Evolutionary conservation across 805 yeast genomes (phyloP), one percentile per base, ranked within the genome.

Genomic region (Monosporozyma aquatica): DNA sequence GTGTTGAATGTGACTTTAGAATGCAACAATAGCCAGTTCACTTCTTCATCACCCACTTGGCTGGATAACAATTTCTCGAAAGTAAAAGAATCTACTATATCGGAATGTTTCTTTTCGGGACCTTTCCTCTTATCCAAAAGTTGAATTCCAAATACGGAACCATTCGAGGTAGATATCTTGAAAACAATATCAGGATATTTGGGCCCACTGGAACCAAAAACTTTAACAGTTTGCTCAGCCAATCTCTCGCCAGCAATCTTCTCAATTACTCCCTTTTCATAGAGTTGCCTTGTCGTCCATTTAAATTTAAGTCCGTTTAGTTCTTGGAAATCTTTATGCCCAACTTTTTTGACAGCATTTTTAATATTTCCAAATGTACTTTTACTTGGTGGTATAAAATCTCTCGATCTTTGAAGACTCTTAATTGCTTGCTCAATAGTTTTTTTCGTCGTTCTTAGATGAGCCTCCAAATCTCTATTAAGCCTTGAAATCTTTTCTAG

Each of bases 221-320:
- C 65, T 22, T 62, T 65, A 1, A 65, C 61, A 0, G 68, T 59
- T 14, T 58, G 60, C 21, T 61, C 53, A 23, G 64, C 67, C 23
- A 65, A 52, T 40, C 70, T 66, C 20, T 72, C 66, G 0, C 86
- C 87, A 14, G 71, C 72, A 30, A 82, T 67, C 41, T 76, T 80
- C 3, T 72, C 57, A 17, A 89, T 58, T 1, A 87, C 73, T 0
- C 83, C 81, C 48, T 75, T 81, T 44, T 87, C 96, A 54, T 75
- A 68, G 29, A 90, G 70, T 53, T 79, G 80, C 50, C 82, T 80
- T 4, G 86, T 80, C 0, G 86, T 74, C 65, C 85, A 84, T 76
- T 84, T 41, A 82, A 78, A 68, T 81, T 83, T 23, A 69, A 74
- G 62, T 70, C 64, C 67, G 64, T 51, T 54, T 50, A 61, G 38